phyloP scores from a whole-genome alignment of 148 eudicot genomes.

The Diospyros kaki region DNA sequence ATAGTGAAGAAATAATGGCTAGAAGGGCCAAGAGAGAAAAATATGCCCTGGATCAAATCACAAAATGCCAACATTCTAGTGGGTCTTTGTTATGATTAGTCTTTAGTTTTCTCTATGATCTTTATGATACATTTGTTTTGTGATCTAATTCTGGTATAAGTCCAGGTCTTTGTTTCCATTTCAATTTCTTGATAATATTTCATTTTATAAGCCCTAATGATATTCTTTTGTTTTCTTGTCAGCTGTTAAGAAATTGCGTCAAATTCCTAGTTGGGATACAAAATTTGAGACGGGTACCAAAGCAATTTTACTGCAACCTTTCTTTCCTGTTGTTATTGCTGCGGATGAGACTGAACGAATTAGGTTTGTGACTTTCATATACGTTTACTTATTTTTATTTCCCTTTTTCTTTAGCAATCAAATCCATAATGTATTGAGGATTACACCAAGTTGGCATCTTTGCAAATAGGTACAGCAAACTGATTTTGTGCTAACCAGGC shows the following conservation, averaged over 20 bases:
- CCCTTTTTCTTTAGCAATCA: background rate
- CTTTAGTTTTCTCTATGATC: background rate
- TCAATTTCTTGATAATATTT: background rate
- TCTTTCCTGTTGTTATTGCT: conserved; percentile 76
- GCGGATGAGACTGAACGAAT: conserved; percentile 84
- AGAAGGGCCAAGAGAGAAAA: conserved; percentile 80
- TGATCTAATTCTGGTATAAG: background rate
- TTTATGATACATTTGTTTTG: background rate
- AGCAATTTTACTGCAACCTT: conserved; percentile 70
- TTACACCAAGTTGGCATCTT: background rate
- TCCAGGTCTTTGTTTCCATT: background rate
- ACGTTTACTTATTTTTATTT: background rate
- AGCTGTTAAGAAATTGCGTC: conserved; percentile 79
- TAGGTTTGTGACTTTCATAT: conserved; percentile 39
- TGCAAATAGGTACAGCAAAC: background rate
- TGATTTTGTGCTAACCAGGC: background rate
- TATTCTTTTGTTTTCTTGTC: conserved; percentile 12
- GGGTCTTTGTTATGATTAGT: conserved; percentile 23
- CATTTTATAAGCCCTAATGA: background rate
- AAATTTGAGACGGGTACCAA: conserved; percentile 75
- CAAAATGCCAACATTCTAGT: conserved; percentile 90
- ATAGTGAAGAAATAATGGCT: conserved; percentile 60
- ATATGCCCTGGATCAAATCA: conserved; percentile 61
- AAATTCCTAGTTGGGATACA: conserved; percentile 94
- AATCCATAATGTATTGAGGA: background rate